phyloP scores from a whole-genome alignment of 2,329 filamentous ascomycete species.

The Penicillium sp. region DNA sequence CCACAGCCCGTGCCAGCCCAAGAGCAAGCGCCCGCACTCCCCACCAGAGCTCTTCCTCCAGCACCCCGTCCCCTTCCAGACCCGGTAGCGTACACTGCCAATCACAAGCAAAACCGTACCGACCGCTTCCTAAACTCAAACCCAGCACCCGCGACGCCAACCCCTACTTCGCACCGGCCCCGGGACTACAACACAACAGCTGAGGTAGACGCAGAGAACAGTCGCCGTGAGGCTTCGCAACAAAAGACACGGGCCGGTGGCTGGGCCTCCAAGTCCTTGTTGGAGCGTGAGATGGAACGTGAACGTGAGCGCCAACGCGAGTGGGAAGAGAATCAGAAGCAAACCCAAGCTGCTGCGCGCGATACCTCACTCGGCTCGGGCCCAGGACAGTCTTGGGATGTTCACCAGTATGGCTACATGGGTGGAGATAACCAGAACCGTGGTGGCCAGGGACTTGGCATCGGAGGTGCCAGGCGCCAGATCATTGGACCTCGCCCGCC shows the following conservation, averaged over 20 bases:
- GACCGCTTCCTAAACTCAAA: conserved; percentile 58
- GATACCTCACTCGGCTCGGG: conserved; percentile 49
- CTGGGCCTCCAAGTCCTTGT: conserved; percentile 63
- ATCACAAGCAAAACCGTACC: conserved; percentile 45
- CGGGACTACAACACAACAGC: conserved; percentile 53
- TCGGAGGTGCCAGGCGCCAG: conserved; percentile 59
- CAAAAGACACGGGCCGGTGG: conserved; percentile 59
- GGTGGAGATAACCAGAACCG: conserved; percentile 64
- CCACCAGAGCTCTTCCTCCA: conserved; percentile 20
- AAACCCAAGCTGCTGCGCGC: conserved; percentile 45
- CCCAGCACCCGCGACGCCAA: conserved; percentile 47
- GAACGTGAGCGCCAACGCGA: conserved; percentile 64
- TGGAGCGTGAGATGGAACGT: conserved; percentile 67
- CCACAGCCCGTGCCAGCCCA: conserved; percentile 27
- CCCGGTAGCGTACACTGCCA: conserved; percentile 39
- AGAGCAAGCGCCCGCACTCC: conserved; percentile 9
- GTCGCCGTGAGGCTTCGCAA: conserved; percentile 55
- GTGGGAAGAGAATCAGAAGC: conserved; percentile 63
- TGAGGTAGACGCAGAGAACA: conserved; percentile 58
- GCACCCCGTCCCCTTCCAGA: conserved; percentile 49
- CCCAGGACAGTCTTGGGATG: conserved; percentile 57
- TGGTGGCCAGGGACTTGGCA: conserved; percentile 50
- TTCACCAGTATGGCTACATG: conserved; percentile 64
- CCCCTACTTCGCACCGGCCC: conserved; percentile 41
- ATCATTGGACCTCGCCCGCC: conserved; percentile 63